A percentile compares a stretch with the other conserved stretches of the same genome.
These are phyloP conservation scores for Rhizophora apiculata DNA, from an alignment of 345 rosid species.

Conservation along the genomic window DNA sequence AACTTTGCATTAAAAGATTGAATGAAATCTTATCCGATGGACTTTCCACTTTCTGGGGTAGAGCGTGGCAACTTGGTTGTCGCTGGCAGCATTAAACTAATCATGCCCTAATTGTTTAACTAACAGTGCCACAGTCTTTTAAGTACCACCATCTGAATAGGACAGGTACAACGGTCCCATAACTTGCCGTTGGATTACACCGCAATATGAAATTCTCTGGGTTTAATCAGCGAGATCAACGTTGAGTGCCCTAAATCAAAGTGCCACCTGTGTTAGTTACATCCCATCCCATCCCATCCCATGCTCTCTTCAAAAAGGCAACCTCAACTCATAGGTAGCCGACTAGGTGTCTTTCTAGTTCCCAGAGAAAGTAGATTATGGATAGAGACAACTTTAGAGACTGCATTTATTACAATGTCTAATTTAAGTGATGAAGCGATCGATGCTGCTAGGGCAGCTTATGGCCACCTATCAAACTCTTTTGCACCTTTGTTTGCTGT, in stretches of 20 bases:
- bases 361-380: not conserved
- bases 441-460: not conserved
- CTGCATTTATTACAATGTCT: not conserved
- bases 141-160: constrained; percentile 22
- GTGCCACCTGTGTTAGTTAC: constrained; percentile 5
- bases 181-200: not conserved
- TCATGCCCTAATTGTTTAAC: not conserved
- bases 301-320: constrained; percentile 10
- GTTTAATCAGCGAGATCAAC: not conserved
- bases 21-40: constrained; percentile 38
- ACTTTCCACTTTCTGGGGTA: constrained; percentile 40
- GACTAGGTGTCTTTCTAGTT: not conserved
- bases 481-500: too few relatives aligned
- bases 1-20: constrained; percentile 22
- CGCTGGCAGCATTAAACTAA: constrained; percentile 31
- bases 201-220: not conserved
- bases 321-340: not conserved
- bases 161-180: constrained; percentile 19
- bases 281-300: not conserved
- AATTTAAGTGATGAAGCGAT: not conserved
- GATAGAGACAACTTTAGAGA: constrained; percentile 4
- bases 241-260: constrained; percentile 8
- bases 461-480: too few relatives aligned
- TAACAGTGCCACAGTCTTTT: constrained; percentile 7
- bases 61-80: constrained; percentile 32